Evolutionary conservation across 2,329 filamentous ascomycete species (phyloP).

Genomic region (Calonectria pseudoturangicola): DNA sequence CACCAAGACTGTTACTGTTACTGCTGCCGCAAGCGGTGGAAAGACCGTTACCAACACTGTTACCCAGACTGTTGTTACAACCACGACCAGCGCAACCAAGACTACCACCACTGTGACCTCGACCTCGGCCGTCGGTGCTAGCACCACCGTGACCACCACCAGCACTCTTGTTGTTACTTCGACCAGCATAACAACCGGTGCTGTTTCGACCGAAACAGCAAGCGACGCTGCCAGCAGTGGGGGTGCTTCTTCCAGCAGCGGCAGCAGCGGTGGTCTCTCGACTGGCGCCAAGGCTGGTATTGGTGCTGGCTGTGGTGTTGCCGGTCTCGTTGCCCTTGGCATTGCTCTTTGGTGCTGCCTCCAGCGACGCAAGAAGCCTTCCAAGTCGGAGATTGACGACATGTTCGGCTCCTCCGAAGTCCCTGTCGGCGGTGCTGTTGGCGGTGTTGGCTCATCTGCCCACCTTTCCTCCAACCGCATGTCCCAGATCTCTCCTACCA

Average conservation of each 20-base stretch:
- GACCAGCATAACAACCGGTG: slow-evolving; percentile 57
- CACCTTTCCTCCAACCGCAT: slow-evolving; percentile 50
- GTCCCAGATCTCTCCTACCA: slow-evolving; percentile 54
- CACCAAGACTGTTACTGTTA: slow-evolving; percentile 58
- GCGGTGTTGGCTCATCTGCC: slow-evolving; percentile 49
- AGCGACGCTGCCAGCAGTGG: slow-evolving; percentile 46
- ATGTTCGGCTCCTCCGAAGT: slow-evolving; percentile 65
- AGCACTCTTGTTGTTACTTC: slow-evolving; percentile 61
- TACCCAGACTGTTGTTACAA: slow-evolving; percentile 58
- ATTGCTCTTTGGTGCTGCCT: slow-evolving; percentile 57
- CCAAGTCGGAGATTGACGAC: slow-evolving; percentile 62
- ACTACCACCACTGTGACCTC: slow-evolving; percentile 57
- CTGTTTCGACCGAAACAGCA: slow-evolving; percentile 55
- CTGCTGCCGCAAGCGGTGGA: slow-evolving; percentile 49
- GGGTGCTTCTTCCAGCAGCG: slow-evolving; percentile 37
- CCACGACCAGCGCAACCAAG: slow-evolving; percentile 55
- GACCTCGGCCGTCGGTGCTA: slow-evolving; percentile 60
- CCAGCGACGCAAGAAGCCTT: slow-evolving; percentile 56
- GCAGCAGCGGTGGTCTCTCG: slow-evolving; percentile 57
- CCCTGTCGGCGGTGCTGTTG: slow-evolving; percentile 59
- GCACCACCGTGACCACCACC: slow-evolving; percentile 62
- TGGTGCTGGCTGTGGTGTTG: slow-evolving; percentile 63
- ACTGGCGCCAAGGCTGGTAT: slow-evolving; percentile 67
- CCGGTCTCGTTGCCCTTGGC: slow-evolving; percentile 58
- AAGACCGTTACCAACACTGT: slow-evolving; percentile 55